Percentiles rank a stretch among this genome's conserved stretches.
Evolutionary conservation across 306 rosid genomes (phyloP).

Genomic region (Quercus parvula): DNA sequence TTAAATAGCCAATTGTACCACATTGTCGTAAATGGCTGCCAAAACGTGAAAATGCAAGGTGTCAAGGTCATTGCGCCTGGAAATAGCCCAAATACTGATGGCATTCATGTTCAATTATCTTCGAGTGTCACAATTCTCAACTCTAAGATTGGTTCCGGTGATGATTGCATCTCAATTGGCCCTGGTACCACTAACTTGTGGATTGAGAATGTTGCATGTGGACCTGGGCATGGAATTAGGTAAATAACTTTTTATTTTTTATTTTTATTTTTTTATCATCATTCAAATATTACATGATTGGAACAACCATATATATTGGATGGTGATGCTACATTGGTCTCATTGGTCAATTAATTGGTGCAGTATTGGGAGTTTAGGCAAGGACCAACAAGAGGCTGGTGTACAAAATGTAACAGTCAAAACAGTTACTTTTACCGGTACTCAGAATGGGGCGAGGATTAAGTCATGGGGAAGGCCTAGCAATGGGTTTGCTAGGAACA

Average conservation of each 20-base stretch:
- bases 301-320: background rate
- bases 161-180: slow-evolving; percentile 67
- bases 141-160: slow-evolving; percentile 45
- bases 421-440: slow-evolving; percentile 26
- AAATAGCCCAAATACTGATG: slow-evolving; percentile 58
- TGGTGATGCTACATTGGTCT: background rate
- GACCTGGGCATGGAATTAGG: slow-evolving; percentile 75
- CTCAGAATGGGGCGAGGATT: slow-evolving; percentile 45
- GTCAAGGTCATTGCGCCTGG: slow-evolving; percentile 34
- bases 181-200: slow-evolving; percentile 58
- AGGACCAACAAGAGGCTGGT: slow-evolving; percentile 32
- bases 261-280: background rate
- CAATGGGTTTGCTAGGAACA: slow-evolving; percentile 41
- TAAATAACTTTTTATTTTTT: background rate
- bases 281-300: background rate
- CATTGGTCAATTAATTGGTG: background rate
- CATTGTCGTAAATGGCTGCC: slow-evolving; percentile 41
- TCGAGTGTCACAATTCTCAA: slow-evolving; percentile 35
- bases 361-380: slow-evolving; percentile 59
- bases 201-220: slow-evolving; percentile 53
- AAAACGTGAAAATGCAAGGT: slow-evolving; percentile 35
- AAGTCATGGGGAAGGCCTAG: slow-evolving; percentile 63
- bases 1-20: slow-evolving; percentile 52
- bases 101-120: slow-evolving; percentile 58
- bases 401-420: slow-evolving; percentile 58